Percentiles rank a stretch among this genome's conserved stretches.
Conservation (phyloP, 2,329 filamentous ascomycete genomes). For the Leptographium radiaticola region DNA sequence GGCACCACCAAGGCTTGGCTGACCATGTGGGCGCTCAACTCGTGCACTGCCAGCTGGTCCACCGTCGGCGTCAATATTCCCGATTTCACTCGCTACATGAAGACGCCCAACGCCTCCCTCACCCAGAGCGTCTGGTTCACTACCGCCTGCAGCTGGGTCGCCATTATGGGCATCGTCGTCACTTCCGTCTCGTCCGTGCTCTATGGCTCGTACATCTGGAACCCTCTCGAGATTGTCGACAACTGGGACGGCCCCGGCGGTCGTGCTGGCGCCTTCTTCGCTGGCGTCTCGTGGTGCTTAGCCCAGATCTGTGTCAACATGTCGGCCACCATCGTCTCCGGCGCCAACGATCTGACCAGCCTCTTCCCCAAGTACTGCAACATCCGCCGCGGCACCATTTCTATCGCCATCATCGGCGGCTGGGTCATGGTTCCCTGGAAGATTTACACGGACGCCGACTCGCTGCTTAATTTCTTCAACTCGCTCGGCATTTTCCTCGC, state of each 20-base stretch:
- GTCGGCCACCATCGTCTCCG: constrained; percentile 21
- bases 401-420: constrained; percentile 9
- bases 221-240: constrained; percentile 9
- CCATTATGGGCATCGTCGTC: constrained; percentile 24
- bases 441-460: constrained; percentile 9
- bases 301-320: constrained; percentile 12
- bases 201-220: constrained; percentile 19
- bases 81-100: constrained; percentile 26
- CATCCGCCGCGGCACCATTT: constrained; percentile 19
- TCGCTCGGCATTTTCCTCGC: constrained; percentile 12
- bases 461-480: constrained; percentile 11
- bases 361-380: constrained; percentile 21
- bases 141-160: constrained; percentile 22
- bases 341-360: constrained; percentile 22
- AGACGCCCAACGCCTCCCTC: constrained; percentile 23
- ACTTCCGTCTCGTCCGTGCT: constrained; percentile 27
- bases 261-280: constrained; percentile 13
- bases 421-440: constrained; percentile 17
- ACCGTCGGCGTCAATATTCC: constrained; percentile 37
- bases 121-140: constrained; percentile 20
- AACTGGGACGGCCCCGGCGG: constrained; percentile 7
- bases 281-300: constrained; percentile 10
- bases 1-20: background rate
- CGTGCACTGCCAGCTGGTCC: background rate
- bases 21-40: constrained; percentile 20